These are phyloP conservation scores for Claviceps quebecensis DNA, from an alignment of 2,329 filamentous ascomycete species.

Conservation along the genomic window DNA sequence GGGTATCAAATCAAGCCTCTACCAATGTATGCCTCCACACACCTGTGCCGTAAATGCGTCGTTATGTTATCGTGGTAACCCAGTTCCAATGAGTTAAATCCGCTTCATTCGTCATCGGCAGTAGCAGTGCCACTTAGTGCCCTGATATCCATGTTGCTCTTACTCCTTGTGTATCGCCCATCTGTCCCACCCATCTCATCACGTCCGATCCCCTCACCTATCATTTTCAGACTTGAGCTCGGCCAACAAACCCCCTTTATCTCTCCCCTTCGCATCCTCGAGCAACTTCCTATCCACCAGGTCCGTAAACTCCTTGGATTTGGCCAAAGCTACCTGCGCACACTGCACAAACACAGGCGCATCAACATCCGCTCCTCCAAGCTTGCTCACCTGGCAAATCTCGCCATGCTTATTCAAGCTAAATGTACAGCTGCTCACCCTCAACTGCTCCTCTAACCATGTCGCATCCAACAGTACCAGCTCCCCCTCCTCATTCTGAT, in stretches of 20 bases:
- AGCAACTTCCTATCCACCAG: slow-evolving; percentile 60
- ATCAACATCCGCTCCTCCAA: slow-evolving; percentile 71
- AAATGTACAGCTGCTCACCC: slow-evolving; percentile 61
- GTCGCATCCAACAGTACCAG: slow-evolving; percentile 55
- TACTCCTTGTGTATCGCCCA: not conserved
- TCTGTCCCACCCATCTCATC: not conserved
- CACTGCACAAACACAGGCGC: slow-evolving; percentile 66
- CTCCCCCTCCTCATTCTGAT: slow-evolving; percentile 36
- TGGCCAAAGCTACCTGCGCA: slow-evolving; percentile 57
- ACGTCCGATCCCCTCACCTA: slow-evolving; percentile 25
- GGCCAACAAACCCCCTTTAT: slow-evolving; percentile 65
- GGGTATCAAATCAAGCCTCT: slow-evolving; percentile 5
- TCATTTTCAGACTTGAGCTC: slow-evolving; percentile 77
- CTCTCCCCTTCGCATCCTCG: slow-evolving; percentile 63
- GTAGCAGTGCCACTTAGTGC: not conserved
- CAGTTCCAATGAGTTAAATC: not conserved
- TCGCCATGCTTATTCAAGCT: slow-evolving; percentile 83
- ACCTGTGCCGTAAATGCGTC: not conserved
- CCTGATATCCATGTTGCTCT: not conserved
- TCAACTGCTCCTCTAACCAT: slow-evolving; percentile 61
- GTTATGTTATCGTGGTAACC: not conserved
- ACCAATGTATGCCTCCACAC: not conserved
- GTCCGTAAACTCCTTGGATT: slow-evolving; percentile 66
- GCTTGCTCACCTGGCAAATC: slow-evolving; percentile 81
- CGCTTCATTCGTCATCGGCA: not conserved